Percentiles rank a stretch among this genome's conserved stretches.
Conservation (phyloP, 2,329 filamentous ascomycete genomes). For the Rhynchosporium secalis region DNA sequence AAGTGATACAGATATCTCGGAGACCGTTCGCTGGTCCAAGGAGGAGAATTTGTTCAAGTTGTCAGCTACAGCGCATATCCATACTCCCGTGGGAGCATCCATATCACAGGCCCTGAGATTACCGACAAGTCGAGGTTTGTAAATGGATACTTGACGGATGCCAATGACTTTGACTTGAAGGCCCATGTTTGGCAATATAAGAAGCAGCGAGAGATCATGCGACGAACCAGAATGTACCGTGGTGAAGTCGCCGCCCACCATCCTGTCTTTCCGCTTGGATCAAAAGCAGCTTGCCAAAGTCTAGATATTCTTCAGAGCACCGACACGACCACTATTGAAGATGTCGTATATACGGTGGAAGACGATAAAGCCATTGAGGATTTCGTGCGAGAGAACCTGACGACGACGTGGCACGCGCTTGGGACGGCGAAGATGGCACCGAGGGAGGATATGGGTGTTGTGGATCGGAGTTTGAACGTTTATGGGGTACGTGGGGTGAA, state of each 20-base stretch:
- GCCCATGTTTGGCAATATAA: constrained; percentile 63
- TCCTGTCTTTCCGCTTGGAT: constrained; percentile 45
- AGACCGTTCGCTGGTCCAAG: background rate
- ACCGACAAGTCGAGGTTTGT: constrained; percentile 52
- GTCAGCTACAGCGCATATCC: constrained; percentile 54
- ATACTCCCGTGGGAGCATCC: constrained; percentile 58
- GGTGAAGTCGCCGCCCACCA: constrained; percentile 45
- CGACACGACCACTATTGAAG: constrained; percentile 12
- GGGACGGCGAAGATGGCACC: constrained; percentile 44
- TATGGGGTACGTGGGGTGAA: constrained; percentile 43
- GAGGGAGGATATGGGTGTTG: constrained; percentile 40
- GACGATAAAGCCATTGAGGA: constrained; percentile 43
- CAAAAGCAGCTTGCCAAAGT: constrained; percentile 40
- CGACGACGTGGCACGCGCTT: constrained; percentile 42
- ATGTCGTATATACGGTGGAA: constrained; percentile 40
- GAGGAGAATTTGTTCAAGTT: constrained; percentile 11
- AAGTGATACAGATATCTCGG: background rate
- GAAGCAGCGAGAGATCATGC: constrained; percentile 57
- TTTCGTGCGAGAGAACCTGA: constrained; percentile 41
- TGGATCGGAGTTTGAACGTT: constrained; percentile 40
- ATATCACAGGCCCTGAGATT: constrained; percentile 49
- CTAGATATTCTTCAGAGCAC: constrained; percentile 14
- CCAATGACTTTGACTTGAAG: constrained; percentile 50
- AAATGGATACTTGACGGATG: constrained; percentile 54
- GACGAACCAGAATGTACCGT: constrained; percentile 52